Base-by-base conservation (phyloP, 1,284 basidiomycete genomes). In the Irpex sp. region DNA sequence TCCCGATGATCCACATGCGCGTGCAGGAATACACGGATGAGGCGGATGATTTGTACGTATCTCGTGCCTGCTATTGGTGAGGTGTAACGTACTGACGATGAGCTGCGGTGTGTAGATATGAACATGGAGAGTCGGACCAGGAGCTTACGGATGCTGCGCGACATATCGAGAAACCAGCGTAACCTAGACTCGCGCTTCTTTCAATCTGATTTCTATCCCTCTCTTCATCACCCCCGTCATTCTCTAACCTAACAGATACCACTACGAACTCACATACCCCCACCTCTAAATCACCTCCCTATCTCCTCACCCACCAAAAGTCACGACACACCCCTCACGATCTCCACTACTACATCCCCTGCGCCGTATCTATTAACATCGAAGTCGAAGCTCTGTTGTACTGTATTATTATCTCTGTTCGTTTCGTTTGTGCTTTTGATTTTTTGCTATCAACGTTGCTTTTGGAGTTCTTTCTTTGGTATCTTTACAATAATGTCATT, bases 1-100 rank as follows among this genome's bases (percentile, higher is more conserved):
- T 79, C 16, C 78, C 78, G n/a, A 79, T 80, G 78, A 75, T 80
- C 49, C 71, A 77, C 64, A 70, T 73, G 66, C 75, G 78, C 16
- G 77, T 79, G 16, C 72, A 71, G 58, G 73, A 78, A 53, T 68
- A 74, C 65, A 73, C 73, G 3, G 72, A 72, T 9, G 65, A 66
- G 6, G 52, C 18, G 14, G 16, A 28, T 28, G 73, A 75, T n/a
- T 62, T 64, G 70, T 71, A 63, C 57, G 70, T 69, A 14, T n/a
- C n/a, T n/a, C n/a, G n/a, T n/a, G n/a, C n/a, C n/a, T n/a, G n/a
- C n/a, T n/a, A n/a, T n/a, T n/a, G n/a, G n/a, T n/a, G n/a, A n/a
- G n/a, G n/a, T n/a, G n/a, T n/a, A 12, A 45, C 5, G 39, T 10
- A 5, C 19, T 49, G 8, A n/a, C 8, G 14, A 18, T 49, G 47